Percentiles rank a stretch among this genome's conserved stretches.
These are phyloP conservation scores for Penicillium psychrofluorescens DNA, from an alignment of 495 filamentous ascomycete species.

Conservation along the genomic window DNA sequence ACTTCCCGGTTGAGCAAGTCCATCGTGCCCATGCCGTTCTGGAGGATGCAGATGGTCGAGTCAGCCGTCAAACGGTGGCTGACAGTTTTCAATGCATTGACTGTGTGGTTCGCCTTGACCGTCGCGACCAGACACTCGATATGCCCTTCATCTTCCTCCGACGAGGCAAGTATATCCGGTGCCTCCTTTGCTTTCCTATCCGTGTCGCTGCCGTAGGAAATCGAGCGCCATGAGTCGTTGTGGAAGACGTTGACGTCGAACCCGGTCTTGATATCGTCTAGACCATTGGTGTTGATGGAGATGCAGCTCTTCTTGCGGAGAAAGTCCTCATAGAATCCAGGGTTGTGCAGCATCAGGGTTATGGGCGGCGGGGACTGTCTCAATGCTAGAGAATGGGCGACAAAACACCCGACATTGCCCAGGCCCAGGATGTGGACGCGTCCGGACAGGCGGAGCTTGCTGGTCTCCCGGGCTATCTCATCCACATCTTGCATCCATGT, in stretches of 20 bases:
- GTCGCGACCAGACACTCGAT: slow-evolving; percentile 77
- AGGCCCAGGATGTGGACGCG: slow-evolving; percentile 54
- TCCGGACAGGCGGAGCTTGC: slow-evolving; percentile 23
- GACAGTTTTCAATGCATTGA: slow-evolving; percentile 50
- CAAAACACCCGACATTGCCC: slow-evolving; percentile 52
- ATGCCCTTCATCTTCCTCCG: slow-evolving; percentile 25
- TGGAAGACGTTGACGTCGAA: slow-evolving; percentile 35
- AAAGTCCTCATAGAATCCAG: slow-evolving; percentile 20
- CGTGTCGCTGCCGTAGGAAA: slow-evolving; percentile 3
- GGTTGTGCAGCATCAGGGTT: slow-evolving; percentile 46
- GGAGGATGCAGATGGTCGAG: slow-evolving; percentile 73
- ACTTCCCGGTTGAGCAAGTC: slow-evolving; percentile 62
- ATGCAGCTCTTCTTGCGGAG: slow-evolving; percentile 21
- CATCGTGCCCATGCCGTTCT: slow-evolving; percentile 75
- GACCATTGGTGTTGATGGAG: slow-evolving; percentile 24
- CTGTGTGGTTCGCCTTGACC: slow-evolving; percentile 49
- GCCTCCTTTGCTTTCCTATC: not conserved
- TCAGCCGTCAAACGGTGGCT: slow-evolving; percentile 57
- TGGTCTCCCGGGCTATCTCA: slow-evolving; percentile 13
- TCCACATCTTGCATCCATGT: slow-evolving; percentile 28
- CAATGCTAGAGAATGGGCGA: slow-evolving; percentile 51
- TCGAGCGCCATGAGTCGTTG: slow-evolving; percentile 22
- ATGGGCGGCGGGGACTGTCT: slow-evolving; percentile 52
- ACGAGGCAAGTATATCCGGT: not conserved
- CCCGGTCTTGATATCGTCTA: slow-evolving; percentile 33